Conservation (phyloP, 2,329 filamentous ascomycete species). For the Coccinonectria pachysandricola region DNA sequence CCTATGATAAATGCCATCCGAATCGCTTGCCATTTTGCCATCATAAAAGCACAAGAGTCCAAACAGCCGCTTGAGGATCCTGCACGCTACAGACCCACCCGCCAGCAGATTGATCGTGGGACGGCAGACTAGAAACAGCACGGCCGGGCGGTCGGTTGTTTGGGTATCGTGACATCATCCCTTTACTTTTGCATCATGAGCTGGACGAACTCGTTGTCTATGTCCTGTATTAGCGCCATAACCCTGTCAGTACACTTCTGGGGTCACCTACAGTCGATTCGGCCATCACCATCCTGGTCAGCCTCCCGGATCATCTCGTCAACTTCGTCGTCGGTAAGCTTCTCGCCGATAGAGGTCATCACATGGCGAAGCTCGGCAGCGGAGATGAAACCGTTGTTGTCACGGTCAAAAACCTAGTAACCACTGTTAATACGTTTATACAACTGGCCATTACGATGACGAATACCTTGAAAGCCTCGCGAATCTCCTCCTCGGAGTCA, state of each 20-base stretch:
- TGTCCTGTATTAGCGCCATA: conserved; percentile 9
- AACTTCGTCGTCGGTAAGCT: conserved; percentile 82
- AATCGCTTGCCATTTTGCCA: conserved; percentile 23
- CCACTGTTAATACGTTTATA: neutral
- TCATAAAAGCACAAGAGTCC: conserved; percentile 18
- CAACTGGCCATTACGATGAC: neutral
- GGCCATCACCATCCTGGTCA: conserved; percentile 80
- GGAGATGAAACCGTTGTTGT: conserved; percentile 88
- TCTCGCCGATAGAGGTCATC: conserved; percentile 88
- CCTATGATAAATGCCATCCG: too few species aligned
- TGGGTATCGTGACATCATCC: conserved; percentile 17
- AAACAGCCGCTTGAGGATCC: conserved; percentile 9
- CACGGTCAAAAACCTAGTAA: conserved; percentile 66
- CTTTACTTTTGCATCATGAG: conserved; percentile 91
- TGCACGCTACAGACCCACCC: conserved; percentile 9
- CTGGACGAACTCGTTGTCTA: conserved; percentile 88
- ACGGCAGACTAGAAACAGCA: conserved; percentile 8
- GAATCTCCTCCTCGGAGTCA: conserved; percentile 83
- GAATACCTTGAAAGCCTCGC: conserved; percentile 73
- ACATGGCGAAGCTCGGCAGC: conserved; percentile 80
- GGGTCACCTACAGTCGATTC: conserved; percentile 65
- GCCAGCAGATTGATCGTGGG: conserved; percentile 3
- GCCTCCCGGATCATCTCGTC: conserved; percentile 91
- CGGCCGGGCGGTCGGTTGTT: conserved; percentile 10
- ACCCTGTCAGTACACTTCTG: neutral